Percentiles rank a stretch among this genome's conserved stretches.
Evolutionary conservation across 106 monocot species (phyloP).

Genomic region (Dendrobium huoshanense): DNA sequence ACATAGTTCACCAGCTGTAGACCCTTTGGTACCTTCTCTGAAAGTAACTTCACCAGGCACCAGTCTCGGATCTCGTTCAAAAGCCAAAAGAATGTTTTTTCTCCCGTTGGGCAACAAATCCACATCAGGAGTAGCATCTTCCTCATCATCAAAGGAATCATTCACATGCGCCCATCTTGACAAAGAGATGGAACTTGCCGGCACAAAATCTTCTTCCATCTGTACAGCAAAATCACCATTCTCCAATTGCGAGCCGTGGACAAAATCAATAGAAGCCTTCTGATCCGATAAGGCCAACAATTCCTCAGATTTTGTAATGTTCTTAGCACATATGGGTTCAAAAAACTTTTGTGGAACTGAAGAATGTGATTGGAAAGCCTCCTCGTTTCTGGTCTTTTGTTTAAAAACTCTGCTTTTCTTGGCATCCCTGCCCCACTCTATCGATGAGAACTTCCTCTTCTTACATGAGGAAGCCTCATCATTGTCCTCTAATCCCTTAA

Average conservation of each 20-base stretch:
- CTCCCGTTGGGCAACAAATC: conserved; percentile 13
- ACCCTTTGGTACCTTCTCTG: conserved; percentile 20
- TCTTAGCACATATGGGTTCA: background rate
- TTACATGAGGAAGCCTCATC: conserved; percentile 8
- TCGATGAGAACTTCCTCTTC: conserved; percentile 64
- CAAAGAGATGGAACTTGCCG: conserved; percentile 18
- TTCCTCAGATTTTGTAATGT: background rate
- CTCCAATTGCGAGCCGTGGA: background rate
- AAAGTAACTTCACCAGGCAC: conserved; percentile 33
- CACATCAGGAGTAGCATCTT: background rate
- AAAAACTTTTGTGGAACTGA: conserved; percentile 13
- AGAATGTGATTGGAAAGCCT: background rate
- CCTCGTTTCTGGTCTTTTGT: background rate
- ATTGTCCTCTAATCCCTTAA: background rate
- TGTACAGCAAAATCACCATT: background rate
- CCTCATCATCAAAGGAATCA: conserved; percentile 18
- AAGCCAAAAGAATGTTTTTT: conserved; percentile 15
- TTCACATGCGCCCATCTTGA: conserved; percentile 38
- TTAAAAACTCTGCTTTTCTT: conserved; percentile 10
- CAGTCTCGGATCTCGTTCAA: conserved; percentile 23
- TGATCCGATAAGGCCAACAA: background rate
- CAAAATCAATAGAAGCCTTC: conserved; percentile 11
- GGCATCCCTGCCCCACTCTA: conserved; percentile 47
- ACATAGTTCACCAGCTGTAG: conserved; percentile 12
- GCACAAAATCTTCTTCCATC: conserved; percentile 5